Evolutionary conservation across 169 alveolate genomes (phyloP).

Genomic region (Eimeria acervulina): DNA sequence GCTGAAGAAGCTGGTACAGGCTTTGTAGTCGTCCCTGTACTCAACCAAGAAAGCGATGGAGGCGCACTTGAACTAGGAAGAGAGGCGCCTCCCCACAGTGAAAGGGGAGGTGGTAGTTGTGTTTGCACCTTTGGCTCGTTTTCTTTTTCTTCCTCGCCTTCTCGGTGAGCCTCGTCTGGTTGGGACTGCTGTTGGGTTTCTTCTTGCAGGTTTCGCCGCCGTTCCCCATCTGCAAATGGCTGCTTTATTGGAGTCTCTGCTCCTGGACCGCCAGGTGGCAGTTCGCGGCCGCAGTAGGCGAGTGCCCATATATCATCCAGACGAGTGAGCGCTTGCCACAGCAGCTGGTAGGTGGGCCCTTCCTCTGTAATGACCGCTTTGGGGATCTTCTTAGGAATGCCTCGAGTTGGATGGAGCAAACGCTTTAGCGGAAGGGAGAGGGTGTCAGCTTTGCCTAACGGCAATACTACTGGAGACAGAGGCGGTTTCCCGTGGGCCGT

Average conservation of each 20-base stretch:
- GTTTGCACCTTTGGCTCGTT: neutral
- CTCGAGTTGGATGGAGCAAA: neutral
- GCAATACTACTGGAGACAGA: constrained; percentile 70
- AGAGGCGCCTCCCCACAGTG: neutral
- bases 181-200: constrained; percentile 17
- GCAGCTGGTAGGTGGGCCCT: constrained; percentile 77
- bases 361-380: constrained; percentile 28
- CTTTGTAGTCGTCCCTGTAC: neutral
- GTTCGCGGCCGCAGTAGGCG: constrained; percentile 65
- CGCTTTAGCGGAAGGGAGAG: constrained; percentile 33
- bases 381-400: constrained; percentile 58
- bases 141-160: neutral
- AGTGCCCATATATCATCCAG: constrained; percentile 75
- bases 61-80: constrained; percentile 13
- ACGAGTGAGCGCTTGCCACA: constrained; percentile 78
- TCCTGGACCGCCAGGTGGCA: neutral
- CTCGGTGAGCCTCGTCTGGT: neutral
- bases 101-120: neutral
- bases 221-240: neutral
- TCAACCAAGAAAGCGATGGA: constrained; percentile 19
- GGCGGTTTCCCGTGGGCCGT: constrained; percentile 54
- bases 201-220: neutral
- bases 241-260: neutral
- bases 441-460: constrained; percentile 22
- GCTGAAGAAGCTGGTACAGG: neutral